These are phyloP conservation scores for Colletotrichum lentis DNA, from an alignment of 2,329 filamentous ascomycete species.

Conservation along the genomic window DNA sequence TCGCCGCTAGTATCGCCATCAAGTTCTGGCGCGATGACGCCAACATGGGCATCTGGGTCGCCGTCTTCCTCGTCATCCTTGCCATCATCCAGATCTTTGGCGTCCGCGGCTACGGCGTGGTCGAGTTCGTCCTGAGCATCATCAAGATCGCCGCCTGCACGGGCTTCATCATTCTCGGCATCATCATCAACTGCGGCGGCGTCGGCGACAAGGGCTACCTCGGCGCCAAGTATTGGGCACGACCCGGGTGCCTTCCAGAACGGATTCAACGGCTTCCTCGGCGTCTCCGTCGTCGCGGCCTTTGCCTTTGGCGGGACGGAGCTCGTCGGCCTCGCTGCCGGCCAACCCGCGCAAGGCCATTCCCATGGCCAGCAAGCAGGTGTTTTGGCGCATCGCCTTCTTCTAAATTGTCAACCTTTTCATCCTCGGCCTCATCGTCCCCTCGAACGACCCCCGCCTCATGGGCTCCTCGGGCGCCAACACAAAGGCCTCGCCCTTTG, in stretches of 20 bases:
- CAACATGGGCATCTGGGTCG: conserved; percentile 63
- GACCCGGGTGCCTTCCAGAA: conserved; percentile 40
- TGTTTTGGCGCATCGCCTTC: conserved; percentile 41
- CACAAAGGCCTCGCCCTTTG: conserved; percentile 59
- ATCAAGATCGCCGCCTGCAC: conserved; percentile 58
- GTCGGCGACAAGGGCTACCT: conserved; percentile 39
- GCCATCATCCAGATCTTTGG: conserved; percentile 59
- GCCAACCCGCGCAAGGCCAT: conserved; percentile 41
- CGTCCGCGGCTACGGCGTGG: conserved; percentile 65
- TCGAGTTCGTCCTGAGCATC: conserved; percentile 65
- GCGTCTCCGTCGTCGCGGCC: conserved; percentile 39
- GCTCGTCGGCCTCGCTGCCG: conserved; percentile 41
- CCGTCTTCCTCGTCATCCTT: conserved; percentile 53
- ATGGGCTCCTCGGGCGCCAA: conserved; percentile 48
- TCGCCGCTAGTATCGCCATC: conserved; percentile 75
- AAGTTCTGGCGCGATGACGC: conserved; percentile 67
- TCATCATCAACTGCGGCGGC: conserved; percentile 40
- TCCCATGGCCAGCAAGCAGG: conserved; percentile 41
- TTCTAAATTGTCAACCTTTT: conserved; percentile 41
- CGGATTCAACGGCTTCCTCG: conserved; percentile 42
- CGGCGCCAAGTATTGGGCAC: conserved; percentile 40
- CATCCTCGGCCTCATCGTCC: conserved; percentile 41
- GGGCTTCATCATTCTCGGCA: conserved; percentile 39
- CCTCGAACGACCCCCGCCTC: conserved; percentile 39
- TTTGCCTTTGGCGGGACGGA: conserved; percentile 41